A percentile compares a stretch with the other conserved stretches of the same genome.
Evolutionary conservation across 305 asterid genomes (phyloP).

Genomic region (Solanum hybrid): DNA sequence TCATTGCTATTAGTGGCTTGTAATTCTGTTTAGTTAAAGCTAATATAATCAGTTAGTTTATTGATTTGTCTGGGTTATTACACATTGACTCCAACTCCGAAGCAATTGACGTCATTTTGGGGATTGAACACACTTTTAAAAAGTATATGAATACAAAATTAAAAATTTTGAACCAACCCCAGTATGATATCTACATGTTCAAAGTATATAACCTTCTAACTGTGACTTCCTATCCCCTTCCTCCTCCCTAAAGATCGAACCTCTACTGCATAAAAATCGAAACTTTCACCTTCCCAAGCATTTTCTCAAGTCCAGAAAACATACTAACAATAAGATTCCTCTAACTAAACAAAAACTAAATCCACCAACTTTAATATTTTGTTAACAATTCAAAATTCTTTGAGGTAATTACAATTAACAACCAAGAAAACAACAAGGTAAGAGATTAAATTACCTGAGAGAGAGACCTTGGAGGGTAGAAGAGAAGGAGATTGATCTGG

Average conservation of each 20-base stretch:
- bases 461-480: slow-evolving; percentile 35
- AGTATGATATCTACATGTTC: not conserved
- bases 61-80: not conserved
- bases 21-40: not conserved
- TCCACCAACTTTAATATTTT: not conserved
- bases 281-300: not conserved
- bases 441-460: slow-evolving; percentile 42
- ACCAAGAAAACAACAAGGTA: not conserved
- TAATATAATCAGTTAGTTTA: no score
- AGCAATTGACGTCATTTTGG: not conserved
- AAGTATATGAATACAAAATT: not conserved
- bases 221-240: not conserved
- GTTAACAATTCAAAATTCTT: not conserved
- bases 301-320: not conserved
- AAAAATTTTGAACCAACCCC: not conserved
- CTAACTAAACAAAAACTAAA: not conserved
- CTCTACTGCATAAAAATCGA: not conserved
- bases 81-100: not conserved
- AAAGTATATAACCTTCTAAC: not conserved
- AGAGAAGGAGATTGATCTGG: slow-evolving; percentile 37
- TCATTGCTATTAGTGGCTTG: not conserved
- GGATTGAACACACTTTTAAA: not conserved
- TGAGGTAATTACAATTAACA: not conserved
- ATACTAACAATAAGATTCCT: not conserved
- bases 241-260: not conserved